Percentiles rank a stretch among this genome's conserved stretches.
Evolutionary conservation across 2,329 filamentous ascomycete species (phyloP).

Genomic region (Elsinoe batatas): DNA sequence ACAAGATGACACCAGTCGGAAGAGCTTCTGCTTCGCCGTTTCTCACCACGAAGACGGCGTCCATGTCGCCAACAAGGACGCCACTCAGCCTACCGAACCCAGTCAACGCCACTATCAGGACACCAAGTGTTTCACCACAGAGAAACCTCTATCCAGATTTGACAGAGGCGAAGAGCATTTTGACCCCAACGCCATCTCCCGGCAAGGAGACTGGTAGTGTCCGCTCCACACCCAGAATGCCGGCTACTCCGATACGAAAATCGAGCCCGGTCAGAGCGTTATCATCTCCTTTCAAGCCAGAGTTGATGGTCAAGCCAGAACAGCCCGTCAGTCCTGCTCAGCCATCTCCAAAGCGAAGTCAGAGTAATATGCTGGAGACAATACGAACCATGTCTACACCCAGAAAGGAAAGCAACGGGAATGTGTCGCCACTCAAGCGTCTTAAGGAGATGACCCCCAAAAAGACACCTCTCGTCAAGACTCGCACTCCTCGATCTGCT

Average conservation of each 20-base stretch:
- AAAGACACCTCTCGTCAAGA: conserved; percentile 28
- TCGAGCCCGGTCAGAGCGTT: conserved; percentile 4
- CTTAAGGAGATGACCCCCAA: conserved; percentile 24
- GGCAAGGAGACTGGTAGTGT: conserved; percentile 1
- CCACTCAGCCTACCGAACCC: conserved; percentile 1
- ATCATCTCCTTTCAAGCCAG: conserved; percentile 1
- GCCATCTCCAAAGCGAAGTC: neutral
- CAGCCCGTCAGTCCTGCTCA: neutral
- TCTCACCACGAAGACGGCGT: neutral
- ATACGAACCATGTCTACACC: conserved; percentile 41
- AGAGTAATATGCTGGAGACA: conserved; percentile 31
- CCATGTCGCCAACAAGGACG: conserved; percentile 18
- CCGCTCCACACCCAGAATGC: neutral
- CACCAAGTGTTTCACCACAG: conserved; percentile 3
- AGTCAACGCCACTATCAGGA: neutral
- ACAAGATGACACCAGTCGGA: conserved; percentile 18
- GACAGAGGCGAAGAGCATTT: conserved; percentile 7
- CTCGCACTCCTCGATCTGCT: conserved; percentile 31
- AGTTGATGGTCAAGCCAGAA: neutral
- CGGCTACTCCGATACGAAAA: conserved; percentile 7
- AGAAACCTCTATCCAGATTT: conserved; percentile 9
- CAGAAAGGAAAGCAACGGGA: conserved; percentile 34
- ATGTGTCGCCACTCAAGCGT: conserved; percentile 31
- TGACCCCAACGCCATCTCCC: conserved; percentile 13
- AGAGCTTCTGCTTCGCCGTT: conserved; percentile 12